These are phyloP conservation scores for Fusarium phyllophilum DNA, from an alignment of 2,329 filamentous ascomycete genomes.

Conservation along the genomic window DNA sequence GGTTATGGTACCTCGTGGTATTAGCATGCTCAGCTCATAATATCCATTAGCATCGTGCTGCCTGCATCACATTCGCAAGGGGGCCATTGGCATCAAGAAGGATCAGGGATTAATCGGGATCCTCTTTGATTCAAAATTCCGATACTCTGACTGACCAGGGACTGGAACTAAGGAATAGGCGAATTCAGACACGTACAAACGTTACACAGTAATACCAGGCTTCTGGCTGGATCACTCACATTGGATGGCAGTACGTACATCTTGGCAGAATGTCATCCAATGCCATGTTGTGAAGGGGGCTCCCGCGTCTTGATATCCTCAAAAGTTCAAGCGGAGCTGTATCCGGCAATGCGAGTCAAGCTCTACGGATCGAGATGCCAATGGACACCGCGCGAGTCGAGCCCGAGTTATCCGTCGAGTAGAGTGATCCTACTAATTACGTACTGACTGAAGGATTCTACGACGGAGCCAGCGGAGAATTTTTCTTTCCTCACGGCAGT, in stretches of 20 bases:
- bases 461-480: slow-evolving; percentile 12
- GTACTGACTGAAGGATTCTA: slow-evolving; percentile 16
- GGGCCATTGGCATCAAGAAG: slow-evolving; percentile 7
- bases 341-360: slow-evolving; percentile 28
- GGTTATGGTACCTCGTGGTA: slow-evolving; percentile 10
- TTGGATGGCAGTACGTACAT: neutral
- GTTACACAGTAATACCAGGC: slow-evolving; percentile 10
- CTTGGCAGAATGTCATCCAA: slow-evolving; percentile 31
- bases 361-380: neutral
- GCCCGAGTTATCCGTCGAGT: slow-evolving; percentile 15
- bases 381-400: slow-evolving; percentile 16
- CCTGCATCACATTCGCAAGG: slow-evolving; percentile 1
- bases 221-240: slow-evolving; percentile 21
- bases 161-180: slow-evolving; percentile 17
- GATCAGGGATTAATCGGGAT: slow-evolving; percentile 24
- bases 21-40: slow-evolving; percentile 4
- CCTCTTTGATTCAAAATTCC: slow-evolving; percentile 10
- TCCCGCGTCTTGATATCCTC: neutral
- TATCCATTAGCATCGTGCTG: neutral
- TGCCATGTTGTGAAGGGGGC: slow-evolving; percentile 13
- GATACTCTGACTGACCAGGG: slow-evolving; percentile 4
- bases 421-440: slow-evolving; percentile 22
- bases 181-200: slow-evolving; percentile 1
- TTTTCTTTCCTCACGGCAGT: slow-evolving; percentile 19
- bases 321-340: neutral